phyloP scores from a whole-genome alignment of 1,284 basidiomycete species.

The Leucoagaricus sp. region DNA sequence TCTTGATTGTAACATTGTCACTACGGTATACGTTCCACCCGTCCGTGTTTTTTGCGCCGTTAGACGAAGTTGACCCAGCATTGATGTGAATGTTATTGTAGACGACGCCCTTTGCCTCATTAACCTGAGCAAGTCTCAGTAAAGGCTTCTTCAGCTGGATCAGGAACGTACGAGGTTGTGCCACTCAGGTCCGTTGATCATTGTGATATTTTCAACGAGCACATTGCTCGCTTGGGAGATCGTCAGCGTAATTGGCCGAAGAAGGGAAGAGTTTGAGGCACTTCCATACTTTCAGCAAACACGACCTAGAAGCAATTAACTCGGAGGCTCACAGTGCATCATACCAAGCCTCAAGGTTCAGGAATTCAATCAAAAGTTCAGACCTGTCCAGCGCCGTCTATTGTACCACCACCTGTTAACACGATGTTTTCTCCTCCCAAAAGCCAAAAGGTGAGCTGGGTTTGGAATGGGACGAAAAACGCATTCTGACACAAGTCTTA shows the following conservation, averaged over 20 bases:
- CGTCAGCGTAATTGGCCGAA: slow-evolving; percentile 62
- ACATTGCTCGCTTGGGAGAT: slow-evolving; percentile 59
- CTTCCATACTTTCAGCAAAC: slow-evolving; percentile 21
- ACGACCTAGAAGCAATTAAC: background rate
- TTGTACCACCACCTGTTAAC: slow-evolving; percentile 58
- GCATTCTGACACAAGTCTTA: slow-evolving; percentile 51
- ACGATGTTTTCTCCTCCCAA: slow-evolving; percentile 59
- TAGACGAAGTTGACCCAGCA: slow-evolving; percentile 45
- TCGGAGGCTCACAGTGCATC: slow-evolving; percentile 47
- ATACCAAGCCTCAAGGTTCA: slow-evolving; percentile 50
- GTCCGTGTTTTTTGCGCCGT: slow-evolving; percentile 53
- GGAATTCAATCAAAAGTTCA: no score
- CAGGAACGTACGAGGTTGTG: slow-evolving; percentile 45
- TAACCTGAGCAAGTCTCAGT: slow-evolving; percentile 32
- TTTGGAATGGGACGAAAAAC: slow-evolving; percentile 57
- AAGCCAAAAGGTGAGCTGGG: slow-evolving; percentile 62
- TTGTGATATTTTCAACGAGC: slow-evolving; percentile 51
- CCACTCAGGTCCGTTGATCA: slow-evolving; percentile 51
- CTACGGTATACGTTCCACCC: slow-evolving; percentile 69
- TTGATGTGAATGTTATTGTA: slow-evolving; percentile 48
- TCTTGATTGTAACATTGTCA: slow-evolving; percentile 48
- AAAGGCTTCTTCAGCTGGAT: no score
- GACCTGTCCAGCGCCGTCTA: slow-evolving; percentile 60
- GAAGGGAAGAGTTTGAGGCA: slow-evolving; percentile 46
- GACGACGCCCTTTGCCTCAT: slow-evolving; percentile 47